Conservation (phyloP, 495 filamentous ascomycete species). For the Penicillium samsonianum region DNA sequence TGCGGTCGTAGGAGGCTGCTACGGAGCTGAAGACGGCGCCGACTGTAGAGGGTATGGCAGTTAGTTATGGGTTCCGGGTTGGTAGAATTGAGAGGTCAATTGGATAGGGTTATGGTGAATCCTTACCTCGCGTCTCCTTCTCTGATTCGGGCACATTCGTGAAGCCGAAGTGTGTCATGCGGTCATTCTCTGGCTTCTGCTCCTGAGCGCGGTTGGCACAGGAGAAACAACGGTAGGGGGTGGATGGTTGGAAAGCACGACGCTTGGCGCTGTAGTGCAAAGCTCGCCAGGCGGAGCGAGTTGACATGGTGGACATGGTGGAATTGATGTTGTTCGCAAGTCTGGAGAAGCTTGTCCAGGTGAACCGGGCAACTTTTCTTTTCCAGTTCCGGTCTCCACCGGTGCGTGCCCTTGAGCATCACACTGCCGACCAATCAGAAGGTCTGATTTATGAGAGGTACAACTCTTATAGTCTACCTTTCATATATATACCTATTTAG, state of each 20-base stretch:
- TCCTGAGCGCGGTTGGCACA: slow-evolving; percentile 50
- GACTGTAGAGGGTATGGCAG: slow-evolving; percentile 50
- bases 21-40: slow-evolving; percentile 93
- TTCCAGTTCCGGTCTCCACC: slow-evolving; percentile 14
- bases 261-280: slow-evolving; percentile 36
- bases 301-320: slow-evolving; percentile 26
- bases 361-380: slow-evolving; percentile 27
- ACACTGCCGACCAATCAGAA: slow-evolving; percentile 20
- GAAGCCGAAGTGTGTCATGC: slow-evolving; percentile 93
- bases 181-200: slow-evolving; percentile 48
- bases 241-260: slow-evolving; percentile 27
- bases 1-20: slow-evolving; percentile 85
- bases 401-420: slow-evolving; percentile 11
- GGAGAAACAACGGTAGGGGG: slow-evolving; percentile 56
- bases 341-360: slow-evolving; percentile 5
- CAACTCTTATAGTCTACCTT: background rate
- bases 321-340: slow-evolving; percentile 1
- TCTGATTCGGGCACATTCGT: slow-evolving; percentile 79
- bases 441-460: background rate
- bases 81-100: background rate
- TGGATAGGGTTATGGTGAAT: background rate
- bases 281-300: slow-evolving; percentile 41
- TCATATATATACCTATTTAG: background rate
- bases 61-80: slow-evolving; percentile 18
- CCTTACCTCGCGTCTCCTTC: slow-evolving; percentile 72